phyloP scores from a whole-genome alignment of 2,329 filamentous ascomycete genomes.

The Cordyceps pruinosa region DNA sequence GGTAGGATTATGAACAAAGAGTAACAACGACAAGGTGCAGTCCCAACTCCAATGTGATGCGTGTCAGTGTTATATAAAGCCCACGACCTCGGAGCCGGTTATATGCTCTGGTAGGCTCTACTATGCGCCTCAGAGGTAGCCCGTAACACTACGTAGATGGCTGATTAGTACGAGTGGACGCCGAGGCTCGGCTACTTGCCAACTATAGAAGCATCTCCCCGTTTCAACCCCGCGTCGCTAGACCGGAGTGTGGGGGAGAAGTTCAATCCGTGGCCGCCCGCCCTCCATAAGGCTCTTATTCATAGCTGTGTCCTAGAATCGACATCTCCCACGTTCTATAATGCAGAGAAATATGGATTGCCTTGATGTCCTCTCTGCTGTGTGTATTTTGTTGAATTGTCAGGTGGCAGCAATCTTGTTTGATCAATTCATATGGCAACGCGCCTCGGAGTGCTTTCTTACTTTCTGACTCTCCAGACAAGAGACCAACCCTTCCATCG shows the following conservation, averaged over 20 bases:
- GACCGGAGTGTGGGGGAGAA: slow-evolving; percentile 5
- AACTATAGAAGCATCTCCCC: neutral
- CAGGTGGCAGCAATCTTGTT: too few relatives aligned
- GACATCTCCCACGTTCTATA: too few relatives aligned
- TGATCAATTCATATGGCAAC: too few relatives aligned
- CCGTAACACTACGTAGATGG: neutral
- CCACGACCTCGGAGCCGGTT: neutral
- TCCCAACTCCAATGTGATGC: too few relatives aligned
- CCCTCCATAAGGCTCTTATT: too few relatives aligned
- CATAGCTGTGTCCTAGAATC: neutral
- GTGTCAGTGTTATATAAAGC: neutral
- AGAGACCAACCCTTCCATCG: too few relatives aligned
- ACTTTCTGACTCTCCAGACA: too few relatives aligned
- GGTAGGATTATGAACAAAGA: too few relatives aligned
- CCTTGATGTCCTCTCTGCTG: too few relatives aligned
- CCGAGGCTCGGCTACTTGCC: slow-evolving; percentile 7
- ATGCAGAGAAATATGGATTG: too few relatives aligned
- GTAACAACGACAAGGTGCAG: neutral
- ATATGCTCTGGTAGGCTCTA: neutral
- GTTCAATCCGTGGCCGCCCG: neutral
- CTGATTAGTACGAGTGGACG: neutral
- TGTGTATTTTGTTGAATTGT: too few relatives aligned
- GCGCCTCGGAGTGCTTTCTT: too few relatives aligned
- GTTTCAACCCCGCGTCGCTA: slow-evolving; percentile 7
- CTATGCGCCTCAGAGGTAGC: neutral